Percentiles rank a stretch among this genome's conserved stretches.
Conservation (phyloP, 208 protist genomes). For the Blastocrithidia nonstop region DNA sequence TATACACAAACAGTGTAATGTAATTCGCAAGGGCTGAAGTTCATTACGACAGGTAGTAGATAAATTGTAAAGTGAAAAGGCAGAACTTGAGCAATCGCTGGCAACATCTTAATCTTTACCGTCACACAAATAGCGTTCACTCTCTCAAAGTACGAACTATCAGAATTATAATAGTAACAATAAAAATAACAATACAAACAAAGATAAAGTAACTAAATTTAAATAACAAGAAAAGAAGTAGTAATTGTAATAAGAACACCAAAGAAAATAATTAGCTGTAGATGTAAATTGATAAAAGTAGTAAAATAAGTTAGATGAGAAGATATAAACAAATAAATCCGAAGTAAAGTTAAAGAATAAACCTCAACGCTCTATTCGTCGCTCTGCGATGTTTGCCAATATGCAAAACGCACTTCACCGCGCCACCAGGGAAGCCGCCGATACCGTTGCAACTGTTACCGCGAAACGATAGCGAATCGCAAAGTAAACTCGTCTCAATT, state of each 20-base stretch:
- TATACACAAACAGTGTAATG: slow-evolving; percentile 15
- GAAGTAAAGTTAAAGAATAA: no score
- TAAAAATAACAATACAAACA: background rate
- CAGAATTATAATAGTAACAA: no score
- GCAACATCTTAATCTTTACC: no score
- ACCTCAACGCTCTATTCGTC: no score
- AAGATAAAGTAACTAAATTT: background rate
- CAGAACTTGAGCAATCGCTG: slow-evolving; percentile 6
- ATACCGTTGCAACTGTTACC: slow-evolving; percentile 19
- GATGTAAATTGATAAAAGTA: no score
- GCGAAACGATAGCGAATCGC: slow-evolving; percentile 41
- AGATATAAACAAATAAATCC: no score
- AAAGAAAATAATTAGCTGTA: no score
- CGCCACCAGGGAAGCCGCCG: slow-evolving; percentile 32
- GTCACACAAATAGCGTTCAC: no score
- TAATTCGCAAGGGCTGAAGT: slow-evolving; percentile 24
- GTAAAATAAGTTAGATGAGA: no score
- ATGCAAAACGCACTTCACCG: slow-evolving; percentile 41
- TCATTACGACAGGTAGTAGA: slow-evolving; percentile 24
- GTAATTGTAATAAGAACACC: background rate
- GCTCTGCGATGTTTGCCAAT: slow-evolving; percentile 45
- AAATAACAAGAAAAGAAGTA: background rate
- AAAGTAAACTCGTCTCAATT: slow-evolving; percentile 30
- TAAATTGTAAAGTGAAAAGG: slow-evolving; percentile 20
- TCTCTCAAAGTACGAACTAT: no score